Evolutionary conservation across 306 rosid genomes (phyloP), one percentile per base, ranked within the genome.

Genomic region (Rosa chinensis): DNA sequence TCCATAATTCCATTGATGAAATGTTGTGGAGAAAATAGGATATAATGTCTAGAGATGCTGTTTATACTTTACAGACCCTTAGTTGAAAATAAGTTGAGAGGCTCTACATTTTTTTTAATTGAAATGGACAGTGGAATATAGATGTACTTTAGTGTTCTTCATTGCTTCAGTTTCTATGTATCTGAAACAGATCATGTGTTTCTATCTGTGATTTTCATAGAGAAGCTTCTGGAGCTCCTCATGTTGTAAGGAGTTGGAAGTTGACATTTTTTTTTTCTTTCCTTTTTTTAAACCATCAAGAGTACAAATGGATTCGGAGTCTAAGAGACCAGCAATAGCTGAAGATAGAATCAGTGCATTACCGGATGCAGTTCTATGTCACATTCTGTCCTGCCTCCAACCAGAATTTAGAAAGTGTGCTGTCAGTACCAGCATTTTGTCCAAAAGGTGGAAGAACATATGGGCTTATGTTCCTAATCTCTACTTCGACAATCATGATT

Each of bases 311-410:
- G 67, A 28, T 28, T 62, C 4, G 20, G 8, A 10, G 67, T 28
- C 42, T 3, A 35, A 32, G n/a, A 28, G 20, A 11, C 10, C 7
- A 56, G 28, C n/a, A 32, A 63, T 4, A 13, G 10, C n/a, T 28
- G 44, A 35, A 64, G 70, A 64, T 64, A 64, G 70, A 21, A 64
- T 64, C 21, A 64, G 70, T 64, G 70, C 44, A 13, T 64, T 64
- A 64, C 70, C 44, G 0, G 44, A 64, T 8, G 20, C 10, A 13
- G 8, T 63, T 63, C 69, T 63, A 5, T 28, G 43, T 35, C 69
- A 63, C 10, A 32, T 63, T 3, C 43, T 63, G 16, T 13, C 43
- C 20, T 63, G 13, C 17, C 39, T 64, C 17, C 3, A 7, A 18
- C 20, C 70, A 32, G 53, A 52, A 10, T 64, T 0, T 5, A 5